Evolutionary conservation across 129 eudicot genomes (phyloP).

Genomic region (Lactuca saligna): DNA sequence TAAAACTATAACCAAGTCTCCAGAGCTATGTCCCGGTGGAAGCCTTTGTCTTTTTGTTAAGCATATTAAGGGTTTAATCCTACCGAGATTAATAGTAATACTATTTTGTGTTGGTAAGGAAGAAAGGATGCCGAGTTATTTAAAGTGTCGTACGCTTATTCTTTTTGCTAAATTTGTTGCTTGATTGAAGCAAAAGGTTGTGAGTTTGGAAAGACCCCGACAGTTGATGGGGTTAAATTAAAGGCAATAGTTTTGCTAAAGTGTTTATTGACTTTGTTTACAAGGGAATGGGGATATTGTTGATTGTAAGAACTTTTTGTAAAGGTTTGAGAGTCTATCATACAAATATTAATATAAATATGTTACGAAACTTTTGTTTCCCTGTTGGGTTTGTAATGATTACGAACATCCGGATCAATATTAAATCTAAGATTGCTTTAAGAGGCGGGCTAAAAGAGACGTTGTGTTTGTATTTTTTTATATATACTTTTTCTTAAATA

Average conservation of each 20-base stretch:
- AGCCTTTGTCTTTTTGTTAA: too few relatives aligned
- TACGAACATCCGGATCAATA: not conserved
- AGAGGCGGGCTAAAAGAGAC: not conserved
- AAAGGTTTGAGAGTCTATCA: not conserved
- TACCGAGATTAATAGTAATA: not conserved
- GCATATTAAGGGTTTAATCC: not conserved
- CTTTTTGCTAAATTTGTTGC: not conserved
- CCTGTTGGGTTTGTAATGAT: not conserved
- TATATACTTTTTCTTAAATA: too few relatives aligned
- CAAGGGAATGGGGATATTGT: not conserved
- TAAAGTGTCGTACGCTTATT: not conserved
- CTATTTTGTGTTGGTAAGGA: not conserved
- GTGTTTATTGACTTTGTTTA: not conserved
- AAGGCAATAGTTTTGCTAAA: not conserved
- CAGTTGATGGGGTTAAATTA: not conserved
- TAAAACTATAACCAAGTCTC: too few relatives aligned
- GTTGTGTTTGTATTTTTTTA: not conserved
- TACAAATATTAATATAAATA: not conserved
- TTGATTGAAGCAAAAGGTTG: not conserved
- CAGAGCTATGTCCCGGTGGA: too few relatives aligned
- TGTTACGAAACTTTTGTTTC: not conserved
- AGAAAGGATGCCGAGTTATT: not conserved
- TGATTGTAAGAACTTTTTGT: not conserved
- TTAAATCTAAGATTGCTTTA: not conserved
- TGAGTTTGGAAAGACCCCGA: not conserved